These are phyloP conservation scores for Termitomyces sp. DNA, from an alignment of 768 basidiomycete genomes.

Conservation along the genomic window DNA sequence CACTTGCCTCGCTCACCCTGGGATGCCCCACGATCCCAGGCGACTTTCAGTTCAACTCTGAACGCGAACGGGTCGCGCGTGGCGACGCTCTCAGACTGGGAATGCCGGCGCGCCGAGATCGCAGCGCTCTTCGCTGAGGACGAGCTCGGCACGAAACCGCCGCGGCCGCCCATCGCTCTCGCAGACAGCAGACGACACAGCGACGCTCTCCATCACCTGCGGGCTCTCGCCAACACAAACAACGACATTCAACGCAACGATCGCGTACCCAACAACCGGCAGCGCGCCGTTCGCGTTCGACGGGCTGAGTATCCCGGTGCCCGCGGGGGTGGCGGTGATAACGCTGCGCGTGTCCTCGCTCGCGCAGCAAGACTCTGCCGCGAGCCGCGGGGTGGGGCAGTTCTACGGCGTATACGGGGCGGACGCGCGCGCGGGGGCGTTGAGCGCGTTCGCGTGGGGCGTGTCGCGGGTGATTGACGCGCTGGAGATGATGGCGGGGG, in stretches of 20 bases:
- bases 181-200: constrained; percentile 22
- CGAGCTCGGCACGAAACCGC: constrained; percentile 45
- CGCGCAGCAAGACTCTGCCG: constrained; percentile 36
- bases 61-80: constrained; percentile 30
- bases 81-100: constrained; percentile 37
- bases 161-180: constrained; percentile 36
- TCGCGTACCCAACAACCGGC: constrained; percentile 34
- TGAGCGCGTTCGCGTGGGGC: constrained; percentile 60
- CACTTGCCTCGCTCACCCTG: neutral
- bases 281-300: constrained; percentile 40
- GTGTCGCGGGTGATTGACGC: constrained; percentile 54
- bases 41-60: neutral
- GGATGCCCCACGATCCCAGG: neutral
- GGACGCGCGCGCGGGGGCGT: constrained; percentile 37
- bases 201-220: constrained; percentile 39
- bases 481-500: constrained; percentile 41
- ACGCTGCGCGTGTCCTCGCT: constrained; percentile 48
- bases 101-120: constrained; percentile 44
- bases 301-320: constrained; percentile 31
- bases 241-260: constrained; percentile 40
- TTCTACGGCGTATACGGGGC: constrained; percentile 52
- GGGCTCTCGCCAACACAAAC: constrained; percentile 25
- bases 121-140: constrained; percentile 39
- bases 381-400: constrained; percentile 45
- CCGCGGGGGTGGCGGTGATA: constrained; percentile 33